Percentiles rank a stretch among this genome's conserved stretches.
phyloP scores from a whole-genome alignment of 345 rosid species.

The Brassica rapa region DNA sequence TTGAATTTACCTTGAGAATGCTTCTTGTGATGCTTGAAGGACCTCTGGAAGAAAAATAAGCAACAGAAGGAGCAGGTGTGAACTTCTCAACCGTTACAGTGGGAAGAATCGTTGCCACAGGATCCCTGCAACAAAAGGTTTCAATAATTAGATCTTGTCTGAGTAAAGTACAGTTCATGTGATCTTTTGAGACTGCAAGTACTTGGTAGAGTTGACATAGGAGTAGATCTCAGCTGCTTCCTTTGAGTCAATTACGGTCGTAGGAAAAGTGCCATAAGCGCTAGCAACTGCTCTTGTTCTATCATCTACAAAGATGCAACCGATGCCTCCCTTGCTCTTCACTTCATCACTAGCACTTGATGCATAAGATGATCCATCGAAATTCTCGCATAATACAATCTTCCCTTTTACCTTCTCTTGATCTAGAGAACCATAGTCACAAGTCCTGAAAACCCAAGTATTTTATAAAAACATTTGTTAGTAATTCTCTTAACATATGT shows the following conservation, averaged over 20 bases:
- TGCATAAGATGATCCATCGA: constrained; percentile 24
- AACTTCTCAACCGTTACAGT: constrained; percentile 51
- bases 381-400: constrained; percentile 64
- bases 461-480: not conserved
- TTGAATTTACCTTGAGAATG: constrained; percentile 66
- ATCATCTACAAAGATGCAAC: constrained; percentile 56
- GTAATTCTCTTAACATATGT: not conserved
- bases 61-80: constrained; percentile 67
- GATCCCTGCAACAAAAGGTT: constrained; percentile 47
- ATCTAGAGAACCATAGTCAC: constrained; percentile 51
- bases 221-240: constrained; percentile 53
- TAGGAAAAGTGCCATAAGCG: constrained; percentile 51
- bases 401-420: constrained; percentile 55
- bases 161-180: too few relatives aligned
- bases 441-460: constrained; percentile 47
- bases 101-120: constrained; percentile 68
- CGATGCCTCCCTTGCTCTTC: constrained; percentile 57
- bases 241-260: constrained; percentile 50
- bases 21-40: constrained; percentile 61
- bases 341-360: constrained; percentile 45
- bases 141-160: not conserved
- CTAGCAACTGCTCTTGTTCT: constrained; percentile 48
- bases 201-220: constrained; percentile 76
- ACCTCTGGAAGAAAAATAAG: constrained; percentile 81
- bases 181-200: constrained; percentile 3